Percentiles rank a stretch among this genome's conserved stretches.
Evolutionary conservation across 805 yeast genomes (phyloP).

Genomic region (Yarrowia keelungensis): DNA sequence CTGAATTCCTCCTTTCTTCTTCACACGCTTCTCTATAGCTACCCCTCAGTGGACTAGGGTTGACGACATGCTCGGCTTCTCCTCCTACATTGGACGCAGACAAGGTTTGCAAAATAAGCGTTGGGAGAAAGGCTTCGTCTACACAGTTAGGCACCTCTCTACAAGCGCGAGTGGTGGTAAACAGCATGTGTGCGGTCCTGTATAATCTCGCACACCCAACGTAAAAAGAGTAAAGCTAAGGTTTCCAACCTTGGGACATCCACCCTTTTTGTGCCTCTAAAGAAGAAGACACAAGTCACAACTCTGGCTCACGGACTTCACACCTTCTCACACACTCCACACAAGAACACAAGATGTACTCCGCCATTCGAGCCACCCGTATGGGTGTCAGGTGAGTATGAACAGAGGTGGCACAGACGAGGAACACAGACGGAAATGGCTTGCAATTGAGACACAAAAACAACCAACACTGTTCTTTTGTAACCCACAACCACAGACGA

Average conservation of each 20-base stretch:
- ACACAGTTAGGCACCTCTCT: too few species aligned
- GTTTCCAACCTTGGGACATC: constrained; percentile 11
- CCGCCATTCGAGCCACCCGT: constrained; percentile 39
- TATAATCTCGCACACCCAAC: constrained; percentile 31
- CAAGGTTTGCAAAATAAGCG: constrained; percentile 22
- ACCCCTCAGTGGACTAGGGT: constrained; percentile 39
- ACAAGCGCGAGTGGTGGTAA: background rate
- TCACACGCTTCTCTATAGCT: background rate
- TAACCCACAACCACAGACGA: background rate
- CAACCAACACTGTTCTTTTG: too few species aligned
- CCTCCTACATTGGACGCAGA: constrained; percentile 36
- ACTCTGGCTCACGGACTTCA: background rate
- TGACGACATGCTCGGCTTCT: constrained; percentile 37
- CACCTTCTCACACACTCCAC: background rate
- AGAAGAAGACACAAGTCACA: background rate
- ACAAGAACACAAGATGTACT: constrained; percentile 22
- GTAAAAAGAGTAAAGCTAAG: constrained; percentile 2
- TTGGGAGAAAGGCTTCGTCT: constrained; percentile 11
- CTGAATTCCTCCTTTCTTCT: background rate
- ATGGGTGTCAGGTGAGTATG: constrained; percentile 37
- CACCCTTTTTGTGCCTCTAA: background rate
- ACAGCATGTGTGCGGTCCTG: constrained; percentile 1
- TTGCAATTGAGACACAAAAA: too few species aligned
- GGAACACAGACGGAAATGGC: background rate
- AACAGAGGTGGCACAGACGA: background rate